These are phyloP conservation scores for Phytophthora cajani DNA, from an alignment of 352 stramenopile genomes.

Conservation along the genomic window DNA sequence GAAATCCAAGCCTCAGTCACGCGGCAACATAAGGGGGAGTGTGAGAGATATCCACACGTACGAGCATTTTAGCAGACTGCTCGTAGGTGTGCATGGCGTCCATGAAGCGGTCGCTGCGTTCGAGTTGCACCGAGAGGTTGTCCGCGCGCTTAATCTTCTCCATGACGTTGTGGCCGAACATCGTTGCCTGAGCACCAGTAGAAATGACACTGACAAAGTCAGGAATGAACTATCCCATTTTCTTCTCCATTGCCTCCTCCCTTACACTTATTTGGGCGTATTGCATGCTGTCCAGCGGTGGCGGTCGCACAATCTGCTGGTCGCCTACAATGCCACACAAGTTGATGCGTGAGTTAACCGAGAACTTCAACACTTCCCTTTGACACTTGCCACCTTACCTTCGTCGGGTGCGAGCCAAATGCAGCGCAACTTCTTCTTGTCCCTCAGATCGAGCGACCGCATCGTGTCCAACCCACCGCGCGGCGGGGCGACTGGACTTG, in stretches of 20 bases:
- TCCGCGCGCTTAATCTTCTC: conserved; percentile 71
- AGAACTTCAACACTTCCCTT: background rate
- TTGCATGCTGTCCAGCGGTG: conserved; percentile 61
- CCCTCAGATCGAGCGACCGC: conserved; percentile 54
- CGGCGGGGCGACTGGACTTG: conserved; percentile 21
- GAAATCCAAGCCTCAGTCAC: no score
- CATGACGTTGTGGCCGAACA: conserved; percentile 63
- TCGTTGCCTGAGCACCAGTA: conserved; percentile 43
- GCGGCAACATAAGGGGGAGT: no score
- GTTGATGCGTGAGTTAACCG: background rate
- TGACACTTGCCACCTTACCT: conserved; percentile 63
- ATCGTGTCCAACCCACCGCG: conserved; percentile 20
- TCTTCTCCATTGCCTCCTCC: background rate
- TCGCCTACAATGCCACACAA: conserved; percentile 41
- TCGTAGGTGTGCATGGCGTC: conserved; percentile 79
- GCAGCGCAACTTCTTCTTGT: conserved; percentile 72
- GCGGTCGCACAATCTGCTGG: conserved; percentile 63
- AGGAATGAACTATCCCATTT: background rate
- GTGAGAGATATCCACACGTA: conserved; percentile 22
- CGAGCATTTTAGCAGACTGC: conserved; percentile 75
- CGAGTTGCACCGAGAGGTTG: conserved; percentile 63
- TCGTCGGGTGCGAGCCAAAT: conserved; percentile 77
- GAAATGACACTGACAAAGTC: background rate
- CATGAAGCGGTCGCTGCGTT: conserved; percentile 66
- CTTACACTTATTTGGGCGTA: conserved; percentile 65